phyloP scores from a whole-genome alignment of 768 basidiomycete species.

The Lentinula sp. region DNA sequence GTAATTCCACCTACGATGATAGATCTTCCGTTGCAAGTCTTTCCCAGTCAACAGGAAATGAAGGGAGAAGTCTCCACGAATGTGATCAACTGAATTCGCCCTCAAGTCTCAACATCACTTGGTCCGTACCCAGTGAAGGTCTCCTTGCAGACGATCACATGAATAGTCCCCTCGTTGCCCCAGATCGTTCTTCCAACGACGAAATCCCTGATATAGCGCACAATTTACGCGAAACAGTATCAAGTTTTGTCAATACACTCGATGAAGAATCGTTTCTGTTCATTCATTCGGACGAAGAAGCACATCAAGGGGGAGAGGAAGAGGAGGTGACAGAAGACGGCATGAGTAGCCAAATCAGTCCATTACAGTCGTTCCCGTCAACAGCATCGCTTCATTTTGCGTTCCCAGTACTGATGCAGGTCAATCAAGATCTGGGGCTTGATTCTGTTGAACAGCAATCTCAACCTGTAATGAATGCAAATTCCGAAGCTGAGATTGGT shows the following conservation, averaged over 20 bases:
- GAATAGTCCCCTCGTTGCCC: background rate
- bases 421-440: background rate
- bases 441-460: background rate
- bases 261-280: background rate
- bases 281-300: background rate
- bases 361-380: slow-evolving; percentile 7
- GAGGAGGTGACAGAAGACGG: background rate
- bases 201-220: background rate
- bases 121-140: background rate
- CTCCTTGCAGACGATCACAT: background rate
- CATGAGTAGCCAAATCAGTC: background rate
- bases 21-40: background rate
- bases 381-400: background rate
- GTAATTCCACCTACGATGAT: background rate
- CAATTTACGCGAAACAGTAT: background rate
- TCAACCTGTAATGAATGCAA: background rate
- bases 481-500: background rate
- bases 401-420: background rate
- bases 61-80: background rate
- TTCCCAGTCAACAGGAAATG: background rate
- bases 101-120: background rate
- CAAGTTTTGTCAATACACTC: background rate
- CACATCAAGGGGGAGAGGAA: background rate
- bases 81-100: background rate
- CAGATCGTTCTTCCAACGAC: no score